Evolutionary conservation across 1,284 basidiomycete species (phyloP), one percentile per base, ranked within the genome.

Genomic region (Ganoderma sinense): DNA sequence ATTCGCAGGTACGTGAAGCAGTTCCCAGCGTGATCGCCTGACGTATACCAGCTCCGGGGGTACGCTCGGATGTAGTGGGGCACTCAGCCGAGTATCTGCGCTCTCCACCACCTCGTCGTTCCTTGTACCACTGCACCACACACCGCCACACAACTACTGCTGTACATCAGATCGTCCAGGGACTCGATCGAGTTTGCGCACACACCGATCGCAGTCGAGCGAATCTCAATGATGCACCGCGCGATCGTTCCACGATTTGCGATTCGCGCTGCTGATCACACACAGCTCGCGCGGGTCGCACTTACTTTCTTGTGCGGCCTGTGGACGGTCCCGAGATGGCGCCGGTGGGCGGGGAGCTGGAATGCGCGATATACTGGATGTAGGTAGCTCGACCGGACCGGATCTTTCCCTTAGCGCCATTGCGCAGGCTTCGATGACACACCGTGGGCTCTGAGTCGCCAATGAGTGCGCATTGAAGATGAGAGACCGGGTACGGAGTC

Each of bases 111-210:
- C 43, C 29, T 43, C 48, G 41, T 36, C 64, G 66, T 73, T 69
- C 70, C 43, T 71, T 71, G 55, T 71, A 68, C 61, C 62, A 72
- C 69, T 68, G 56, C 60, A 58, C 67, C 62, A 62, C 68, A 73
- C 72, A 73, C 66, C 59, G 62, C 68, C 69, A 70, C 68, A 53
- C 33, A 41, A 39, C 26, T 41, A 31, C 56, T 40, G n/a, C 58
- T 69, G 67, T 71, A 70, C 68, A 73, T 73, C 72, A 73, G 72
- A 73, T 71, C 72, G 67, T 55, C 40, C 65, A 64, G 67, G 72
- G 67, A 51, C 67, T 29, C 70, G 72, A 73, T 73, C 72, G 70
- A 69, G 64, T 41, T 64, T 67, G 69, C 45, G 61, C 51, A 63
- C 65, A 68, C 65, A 68, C 70, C 67, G 72, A 73, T 73, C 72